Evolutionary conservation across 83 land plant species (phyloP), one percentile per base, ranked within the genome.

Genomic region (Diphasiastrum complanatum): DNA sequence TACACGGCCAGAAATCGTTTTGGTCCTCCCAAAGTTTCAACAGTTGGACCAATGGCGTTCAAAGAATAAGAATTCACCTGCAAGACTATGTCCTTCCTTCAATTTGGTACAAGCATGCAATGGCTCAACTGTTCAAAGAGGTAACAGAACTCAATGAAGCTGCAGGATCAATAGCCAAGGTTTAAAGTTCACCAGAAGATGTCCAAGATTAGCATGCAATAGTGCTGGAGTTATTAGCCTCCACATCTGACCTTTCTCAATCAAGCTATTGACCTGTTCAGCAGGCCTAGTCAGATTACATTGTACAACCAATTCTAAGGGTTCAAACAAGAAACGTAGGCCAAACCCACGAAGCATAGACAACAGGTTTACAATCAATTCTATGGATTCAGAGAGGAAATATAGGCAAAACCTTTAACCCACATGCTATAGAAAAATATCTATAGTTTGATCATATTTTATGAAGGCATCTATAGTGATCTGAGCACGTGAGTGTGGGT

Each of bases 31-130:
- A 81, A 43, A 30, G 72, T 59, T 76, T 89, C 96, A 61, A 85
- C 74, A 27, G 68, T 32, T 49, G 88, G 91, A 54, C 96, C 96
- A 61, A 89, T 51, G 14, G 87, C 77, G 61, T 89, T 76, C 30
- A 89, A 75, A 41, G 96, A 89, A 71, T 77, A 85, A 55, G 81
- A 85, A 53, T 89, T 89, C 18, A 84, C 78, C 96, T 89, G 81
- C 55, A 72, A 19, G 72, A 38, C 56, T 4, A 4, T 37, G 12
- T 16, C 12, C 8, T 16, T 40, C 43, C 43, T 8, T 40, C 16
- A 40, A 40, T 16, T 8, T 40, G 8, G 12, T 8, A 16, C 43
- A 8, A 40, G 43, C 43, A 16, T 40, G 43, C 43, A 4, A 71
- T 25, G 16, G 34, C 37, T 24, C 11, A 54, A 49, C 6, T 19